phyloP scores from a whole-genome alignment of 768 basidiomycete genomes.

The Boletus pseudopeckii region DNA sequence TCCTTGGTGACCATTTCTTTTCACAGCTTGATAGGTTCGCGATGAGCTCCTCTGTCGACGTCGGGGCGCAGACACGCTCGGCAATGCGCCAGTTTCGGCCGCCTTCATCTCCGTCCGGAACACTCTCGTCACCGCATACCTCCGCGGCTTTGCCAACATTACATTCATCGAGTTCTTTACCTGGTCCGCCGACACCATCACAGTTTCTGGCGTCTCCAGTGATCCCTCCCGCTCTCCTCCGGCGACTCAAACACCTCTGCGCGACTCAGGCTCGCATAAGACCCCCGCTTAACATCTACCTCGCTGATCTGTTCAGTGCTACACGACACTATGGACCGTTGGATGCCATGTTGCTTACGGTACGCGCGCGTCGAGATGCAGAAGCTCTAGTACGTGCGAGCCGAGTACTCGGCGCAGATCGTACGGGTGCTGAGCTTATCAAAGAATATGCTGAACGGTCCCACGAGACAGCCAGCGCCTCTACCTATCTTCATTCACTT shows the following conservation, averaged over 20 bases:
- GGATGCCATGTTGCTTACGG: slow-evolving; percentile 66
- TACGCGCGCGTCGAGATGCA: slow-evolving; percentile 57
- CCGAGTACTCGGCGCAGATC: slow-evolving; percentile 60
- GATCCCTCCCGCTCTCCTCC: slow-evolving; percentile 31
- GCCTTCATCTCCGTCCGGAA: slow-evolving; percentile 26
- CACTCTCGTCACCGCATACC: slow-evolving; percentile 31
- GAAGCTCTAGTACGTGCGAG: slow-evolving; percentile 64
- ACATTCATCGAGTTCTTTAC: slow-evolving; percentile 9
- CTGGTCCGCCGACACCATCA: slow-evolving; percentile 28
- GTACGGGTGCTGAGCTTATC: slow-evolving; percentile 58
- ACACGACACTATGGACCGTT: slow-evolving; percentile 67
- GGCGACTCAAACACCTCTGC: slow-evolving; percentile 26
- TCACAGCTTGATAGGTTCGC: slow-evolving; percentile 72
- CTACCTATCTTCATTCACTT: slow-evolving; percentile 18
- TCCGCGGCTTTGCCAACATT: slow-evolving; percentile 22
- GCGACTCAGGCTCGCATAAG: slow-evolving; percentile 43
- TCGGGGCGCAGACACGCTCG: slow-evolving; percentile 40
- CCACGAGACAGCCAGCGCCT: slow-evolving; percentile 18
- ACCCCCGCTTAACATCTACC: slow-evolving; percentile 55
- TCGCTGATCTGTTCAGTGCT: slow-evolving; percentile 71
- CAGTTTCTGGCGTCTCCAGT: slow-evolving; percentile 22
- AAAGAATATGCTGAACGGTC: slow-evolving; percentile 21
- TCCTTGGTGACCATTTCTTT: slow-evolving; percentile 3
- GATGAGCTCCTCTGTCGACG: slow-evolving; percentile 62
- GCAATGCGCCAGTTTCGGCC: slow-evolving; percentile 34